phyloP scores from a whole-genome alignment of 176 grass and related monocot genomes.

The Saccharum spontaneum region DNA sequence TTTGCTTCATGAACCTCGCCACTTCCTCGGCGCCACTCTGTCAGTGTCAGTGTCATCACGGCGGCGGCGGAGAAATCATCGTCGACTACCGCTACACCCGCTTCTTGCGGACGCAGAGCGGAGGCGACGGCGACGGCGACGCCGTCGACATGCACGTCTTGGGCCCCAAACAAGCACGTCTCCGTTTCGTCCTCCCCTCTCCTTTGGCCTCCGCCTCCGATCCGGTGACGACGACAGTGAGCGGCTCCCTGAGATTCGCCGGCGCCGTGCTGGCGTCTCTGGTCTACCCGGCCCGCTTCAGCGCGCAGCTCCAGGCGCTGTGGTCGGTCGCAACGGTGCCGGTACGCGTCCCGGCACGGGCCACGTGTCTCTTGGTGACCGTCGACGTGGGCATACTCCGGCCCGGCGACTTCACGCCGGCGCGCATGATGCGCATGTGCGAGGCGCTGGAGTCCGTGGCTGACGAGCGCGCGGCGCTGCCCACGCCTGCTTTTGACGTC shows the following conservation, averaged over 20 bases:
- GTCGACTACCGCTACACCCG: neutral
- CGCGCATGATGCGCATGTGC: neutral
- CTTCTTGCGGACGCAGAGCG: neutral
- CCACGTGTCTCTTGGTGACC: neutral
- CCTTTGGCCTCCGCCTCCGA: neutral
- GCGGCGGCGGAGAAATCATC: neutral
- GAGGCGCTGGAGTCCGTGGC: neutral
- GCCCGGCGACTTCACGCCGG: neutral
- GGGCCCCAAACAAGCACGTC: neutral
- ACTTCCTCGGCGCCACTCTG: too few relatives aligned
- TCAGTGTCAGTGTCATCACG: too few relatives aligned
- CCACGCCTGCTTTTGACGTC: fast-evolving
- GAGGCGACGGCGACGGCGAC: neutral
- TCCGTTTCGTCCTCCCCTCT: neutral
- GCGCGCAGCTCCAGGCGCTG: neutral
- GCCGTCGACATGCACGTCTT: neutral
- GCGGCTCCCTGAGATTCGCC: neutral
- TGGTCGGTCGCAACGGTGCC: neutral
- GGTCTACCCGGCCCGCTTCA: neutral
- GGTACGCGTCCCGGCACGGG: neutral
- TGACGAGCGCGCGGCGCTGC: too few relatives aligned
- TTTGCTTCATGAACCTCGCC: neutral
- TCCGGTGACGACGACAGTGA: neutral
- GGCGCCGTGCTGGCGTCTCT: neutral
- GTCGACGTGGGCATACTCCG: neutral